A percentile compares a stretch with the other conserved stretches of the same genome.
phyloP scores from a whole-genome alignment of 2,329 filamentous ascomycete genomes.

The Alternaria sp. region DNA sequence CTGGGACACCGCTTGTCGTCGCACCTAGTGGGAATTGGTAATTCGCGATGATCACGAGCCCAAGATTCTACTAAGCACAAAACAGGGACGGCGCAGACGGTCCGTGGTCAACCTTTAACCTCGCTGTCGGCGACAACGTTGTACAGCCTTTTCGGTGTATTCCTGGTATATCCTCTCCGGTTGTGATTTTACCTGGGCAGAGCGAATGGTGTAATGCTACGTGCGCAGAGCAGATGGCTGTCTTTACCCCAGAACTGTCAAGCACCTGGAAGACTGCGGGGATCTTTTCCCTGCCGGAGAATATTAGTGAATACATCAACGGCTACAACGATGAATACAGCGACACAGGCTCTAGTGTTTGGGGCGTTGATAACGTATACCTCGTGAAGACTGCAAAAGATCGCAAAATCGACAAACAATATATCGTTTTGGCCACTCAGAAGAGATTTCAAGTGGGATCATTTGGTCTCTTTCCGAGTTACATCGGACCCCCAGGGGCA shows the following conservation, averaged over 20 bases:
- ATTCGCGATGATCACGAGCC: background rate
- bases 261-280: background rate
- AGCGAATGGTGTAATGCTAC: background rate
- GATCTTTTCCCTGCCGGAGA: fast-evolving
- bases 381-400: background rate
- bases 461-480: background rate
- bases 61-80: fast-evolving
- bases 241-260: slow-evolving; percentile 47
- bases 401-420: background rate
- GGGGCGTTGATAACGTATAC: background rate
- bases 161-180: background rate
- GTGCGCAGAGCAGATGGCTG: slow-evolving; percentile 19
- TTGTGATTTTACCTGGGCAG: fast-evolving
- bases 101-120: slow-evolving; percentile 39
- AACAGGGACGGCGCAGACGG: slow-evolving; percentile 21
- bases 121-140: slow-evolving; percentile 40
- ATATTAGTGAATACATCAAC: background rate
- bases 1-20: background rate
- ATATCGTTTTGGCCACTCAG: background rate
- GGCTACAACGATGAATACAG: background rate
- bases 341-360: background rate
- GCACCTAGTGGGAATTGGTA: background rate
- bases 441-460: background rate
- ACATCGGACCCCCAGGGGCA: background rate
- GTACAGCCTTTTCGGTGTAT: slow-evolving; percentile 32